phyloP scores from a whole-genome alignment of 768 basidiomycete genomes.

The Termitomyces sp. region DNA sequence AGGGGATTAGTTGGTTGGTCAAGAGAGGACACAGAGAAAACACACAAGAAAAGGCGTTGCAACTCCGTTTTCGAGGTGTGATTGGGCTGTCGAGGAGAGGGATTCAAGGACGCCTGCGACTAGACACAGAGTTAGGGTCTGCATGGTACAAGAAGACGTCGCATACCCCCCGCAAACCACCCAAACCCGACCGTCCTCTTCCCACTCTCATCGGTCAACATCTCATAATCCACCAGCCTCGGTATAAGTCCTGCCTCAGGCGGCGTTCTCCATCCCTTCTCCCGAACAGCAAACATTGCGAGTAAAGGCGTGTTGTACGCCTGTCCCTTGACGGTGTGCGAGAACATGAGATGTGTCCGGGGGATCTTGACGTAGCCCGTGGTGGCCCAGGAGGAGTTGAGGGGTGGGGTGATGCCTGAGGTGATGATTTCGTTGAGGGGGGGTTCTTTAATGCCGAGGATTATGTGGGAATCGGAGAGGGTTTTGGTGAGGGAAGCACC shows the following conservation, averaged over 20 bases:
- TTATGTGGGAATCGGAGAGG: conserved; percentile 63
- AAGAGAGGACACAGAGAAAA: background rate
- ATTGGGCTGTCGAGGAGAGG: conserved; percentile 70
- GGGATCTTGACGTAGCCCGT: conserved; percentile 12
- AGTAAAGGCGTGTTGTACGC: conserved; percentile 80
- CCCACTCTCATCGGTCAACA: conserved; percentile 56
- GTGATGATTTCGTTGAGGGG: conserved; percentile 58
- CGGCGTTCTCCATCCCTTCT: background rate
- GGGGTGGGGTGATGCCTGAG: conserved; percentile 19
- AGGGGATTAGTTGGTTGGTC: background rate
- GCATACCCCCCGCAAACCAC: conserved; percentile 83
- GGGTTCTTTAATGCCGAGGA: conserved; percentile 88
- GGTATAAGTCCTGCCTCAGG: conserved; percentile 17
- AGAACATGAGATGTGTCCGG: conserved; percentile 87
- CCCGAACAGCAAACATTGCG: conserved; percentile 45
- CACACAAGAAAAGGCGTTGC: conserved; percentile 80
- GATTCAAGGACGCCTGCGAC: conserved; percentile 85
- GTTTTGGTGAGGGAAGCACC: conserved; percentile 61
- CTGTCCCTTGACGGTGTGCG: conserved; percentile 86
- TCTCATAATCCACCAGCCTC: conserved; percentile 79
- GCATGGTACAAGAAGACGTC: no score
- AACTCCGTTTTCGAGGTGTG: conserved; percentile 71
- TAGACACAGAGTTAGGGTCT: conserved; percentile 19
- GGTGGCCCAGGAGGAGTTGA: conserved; percentile 12
- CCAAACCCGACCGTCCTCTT: conserved; percentile 88